Percentiles rank a stretch among this genome's conserved stretches.
Evolutionary conservation across 257 asterid genomes (phyloP).

Genomic region (Lycium ferocissimum): DNA sequence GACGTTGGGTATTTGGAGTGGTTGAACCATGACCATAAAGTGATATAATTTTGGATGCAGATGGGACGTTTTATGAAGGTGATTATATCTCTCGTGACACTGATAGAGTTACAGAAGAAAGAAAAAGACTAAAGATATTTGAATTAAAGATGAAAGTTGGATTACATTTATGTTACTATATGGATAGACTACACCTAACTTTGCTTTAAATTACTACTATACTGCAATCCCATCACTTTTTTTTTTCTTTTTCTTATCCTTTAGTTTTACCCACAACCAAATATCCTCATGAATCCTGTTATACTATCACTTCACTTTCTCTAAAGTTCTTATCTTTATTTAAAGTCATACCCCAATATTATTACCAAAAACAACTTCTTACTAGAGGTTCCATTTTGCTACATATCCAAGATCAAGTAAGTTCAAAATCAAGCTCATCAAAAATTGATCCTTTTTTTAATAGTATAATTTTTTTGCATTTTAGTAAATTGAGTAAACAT

Average conservation of each 20-base stretch:
- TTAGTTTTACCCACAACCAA: conserved; percentile 30
- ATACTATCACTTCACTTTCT: conserved; percentile 26
- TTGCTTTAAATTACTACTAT: conserved; percentile 23
- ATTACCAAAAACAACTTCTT: conserved; percentile 30
- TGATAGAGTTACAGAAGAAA: conserved; percentile 18
- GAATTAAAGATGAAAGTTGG: conserved; percentile 17
- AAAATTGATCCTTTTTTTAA: not conserved
- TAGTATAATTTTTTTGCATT: not conserved
- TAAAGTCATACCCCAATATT: conserved; percentile 19
- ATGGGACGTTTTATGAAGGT: conserved; percentile 44
- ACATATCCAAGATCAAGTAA: conserved; percentile 7
- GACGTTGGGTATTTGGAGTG: conserved; percentile 37
- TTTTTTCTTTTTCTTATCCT: conserved; percentile 44
- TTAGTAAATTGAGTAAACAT: not conserved
- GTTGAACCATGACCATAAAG: conserved; percentile 56
- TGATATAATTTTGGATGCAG: conserved; percentile 38
- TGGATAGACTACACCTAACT: conserved; percentile 26
- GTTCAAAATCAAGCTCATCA: not conserved
- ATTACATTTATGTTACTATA: not conserved
- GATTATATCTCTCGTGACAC: conserved; percentile 52
- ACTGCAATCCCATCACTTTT: conserved; percentile 42
- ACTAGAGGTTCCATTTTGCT: conserved; percentile 27
- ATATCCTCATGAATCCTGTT: conserved; percentile 27
- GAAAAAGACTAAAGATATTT: conserved; percentile 21
- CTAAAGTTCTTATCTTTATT: conserved; percentile 10